These are phyloP conservation scores for Phyllosticta ampelicida DNA, from an alignment of 2,329 filamentous ascomycete species.

Conservation along the genomic window DNA sequence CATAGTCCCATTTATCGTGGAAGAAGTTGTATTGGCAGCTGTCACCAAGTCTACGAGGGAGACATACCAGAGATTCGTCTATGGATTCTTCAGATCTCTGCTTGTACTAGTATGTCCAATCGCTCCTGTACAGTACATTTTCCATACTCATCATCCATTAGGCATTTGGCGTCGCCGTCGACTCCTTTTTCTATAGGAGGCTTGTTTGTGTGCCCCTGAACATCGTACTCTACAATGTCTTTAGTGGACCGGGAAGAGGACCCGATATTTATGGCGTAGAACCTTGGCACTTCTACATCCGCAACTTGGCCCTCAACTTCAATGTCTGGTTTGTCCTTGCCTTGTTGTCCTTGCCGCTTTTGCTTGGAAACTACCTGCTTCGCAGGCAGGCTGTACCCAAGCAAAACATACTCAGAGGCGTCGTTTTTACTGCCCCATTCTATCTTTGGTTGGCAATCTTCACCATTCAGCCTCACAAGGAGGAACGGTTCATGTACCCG, in stretches of 20 bases:
- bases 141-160: constrained; percentile 24
- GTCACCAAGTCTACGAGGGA: constrained; percentile 49
- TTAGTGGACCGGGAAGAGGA: constrained; percentile 64
- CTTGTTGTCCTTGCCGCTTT: constrained; percentile 60
- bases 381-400: constrained; percentile 51
- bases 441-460: constrained; percentile 94
- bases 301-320: constrained; percentile 87
- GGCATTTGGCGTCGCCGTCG: constrained; percentile 59
- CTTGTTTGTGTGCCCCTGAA: constrained; percentile 73
- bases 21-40: constrained; percentile 54
- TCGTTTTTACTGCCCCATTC: constrained; percentile 74
- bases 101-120: constrained; percentile 53
- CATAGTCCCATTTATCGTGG: constrained; percentile 66
- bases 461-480: constrained; percentile 87
- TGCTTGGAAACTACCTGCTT: constrained; percentile 60
- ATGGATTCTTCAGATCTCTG: constrained; percentile 57
- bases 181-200: constrained; percentile 78
- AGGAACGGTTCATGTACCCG: constrained; percentile 98
- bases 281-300: constrained; percentile 92
- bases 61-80: constrained; percentile 49
- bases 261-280: constrained; percentile 93
- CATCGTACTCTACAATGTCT: constrained; percentile 92
- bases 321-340: constrained; percentile 87
- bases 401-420: constrained; percentile 59
- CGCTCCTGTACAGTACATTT: neutral